These are phyloP conservation scores for Shiraia sp. DNA, from an alignment of 2,329 filamentous ascomycete species.

Conservation along the genomic window DNA sequence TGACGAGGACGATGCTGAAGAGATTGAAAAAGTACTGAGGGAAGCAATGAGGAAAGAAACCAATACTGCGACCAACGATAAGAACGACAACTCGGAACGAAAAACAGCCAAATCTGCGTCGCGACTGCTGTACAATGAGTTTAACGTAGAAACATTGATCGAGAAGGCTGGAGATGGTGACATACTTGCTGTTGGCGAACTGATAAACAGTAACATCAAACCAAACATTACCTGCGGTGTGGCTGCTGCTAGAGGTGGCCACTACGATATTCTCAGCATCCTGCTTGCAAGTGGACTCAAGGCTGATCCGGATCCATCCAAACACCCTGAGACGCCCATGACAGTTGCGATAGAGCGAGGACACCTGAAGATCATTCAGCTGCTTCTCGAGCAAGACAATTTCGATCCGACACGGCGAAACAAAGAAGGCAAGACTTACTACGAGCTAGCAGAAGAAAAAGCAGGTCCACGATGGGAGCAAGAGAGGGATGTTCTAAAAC, in stretches of 20 bases:
- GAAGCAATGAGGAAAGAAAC: slow-evolving; percentile 55
- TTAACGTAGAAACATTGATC: slow-evolving; percentile 53
- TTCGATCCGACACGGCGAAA: slow-evolving; percentile 81
- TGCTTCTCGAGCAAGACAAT: slow-evolving; percentile 74
- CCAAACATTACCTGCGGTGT: slow-evolving; percentile 85
- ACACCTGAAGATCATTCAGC: slow-evolving; percentile 80
- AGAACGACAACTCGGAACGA: slow-evolving; percentile 23
- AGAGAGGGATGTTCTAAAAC: slow-evolving; percentile 79
- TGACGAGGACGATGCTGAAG: slow-evolving; percentile 75
- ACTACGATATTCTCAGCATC: slow-evolving; percentile 83
- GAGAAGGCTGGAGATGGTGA: slow-evolving; percentile 55
- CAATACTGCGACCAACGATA: slow-evolving; percentile 58
- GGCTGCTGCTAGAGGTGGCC: slow-evolving; percentile 87
- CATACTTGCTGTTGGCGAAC: slow-evolving; percentile 52
- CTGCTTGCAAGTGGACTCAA: slow-evolving; percentile 54
- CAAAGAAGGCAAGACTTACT: slow-evolving; percentile 78
- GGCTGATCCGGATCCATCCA: slow-evolving; percentile 66
- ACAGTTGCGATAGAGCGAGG: slow-evolving; percentile 88
- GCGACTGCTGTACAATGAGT: slow-evolving; percentile 54
- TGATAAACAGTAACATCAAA: slow-evolving; percentile 55
- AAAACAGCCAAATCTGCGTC: slow-evolving; percentile 44
- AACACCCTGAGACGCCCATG: slow-evolving; percentile 89
- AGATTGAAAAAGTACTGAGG: slow-evolving; percentile 76
- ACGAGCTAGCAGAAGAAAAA: slow-evolving; percentile 80
- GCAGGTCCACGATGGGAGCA: slow-evolving; percentile 88